phyloP scores from a whole-genome alignment of 75 land plant species.

The Isoetes taiwanensis region DNA sequence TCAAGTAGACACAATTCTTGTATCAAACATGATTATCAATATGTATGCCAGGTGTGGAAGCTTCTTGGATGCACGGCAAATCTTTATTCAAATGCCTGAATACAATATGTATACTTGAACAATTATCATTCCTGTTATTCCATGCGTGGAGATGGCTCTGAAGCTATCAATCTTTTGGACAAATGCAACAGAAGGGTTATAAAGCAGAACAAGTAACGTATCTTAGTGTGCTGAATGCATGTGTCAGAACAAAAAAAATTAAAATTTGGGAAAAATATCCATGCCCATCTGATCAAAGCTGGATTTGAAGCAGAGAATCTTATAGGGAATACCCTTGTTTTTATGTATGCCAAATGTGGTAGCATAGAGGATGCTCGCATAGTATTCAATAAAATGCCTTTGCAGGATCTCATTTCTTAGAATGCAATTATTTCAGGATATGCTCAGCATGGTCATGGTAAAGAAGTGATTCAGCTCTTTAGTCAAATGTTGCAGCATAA shows the following conservation, averaged over 20 bases:
- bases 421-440: constrained; percentile 3
- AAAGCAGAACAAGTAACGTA: constrained; percentile 1
- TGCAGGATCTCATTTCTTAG: not conserved
- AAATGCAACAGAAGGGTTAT: constrained; percentile 1
- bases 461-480: constrained; percentile 6
- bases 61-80: not conserved
- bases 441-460: constrained; percentile 7
- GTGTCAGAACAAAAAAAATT: not conserved
- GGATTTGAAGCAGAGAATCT: not conserved
- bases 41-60: constrained; percentile 10
- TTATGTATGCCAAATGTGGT: constrained; percentile 11
- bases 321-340: constrained; percentile 5
- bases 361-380: not conserved
- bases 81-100: constrained; percentile 10
- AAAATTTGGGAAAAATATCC: not conserved
- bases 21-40: too few species aligned
- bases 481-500: not conserved
- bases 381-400: not conserved
- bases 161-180: not conserved
- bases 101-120: constrained; percentile 15
- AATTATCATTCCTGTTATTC: constrained; percentile 10
- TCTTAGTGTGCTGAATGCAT: not conserved
- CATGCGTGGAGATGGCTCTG: not conserved
- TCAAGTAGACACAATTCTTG: too few species aligned
- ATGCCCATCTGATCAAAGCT: not conserved